Evolutionary conservation across 495 filamentous ascomycete genomes (phyloP).

Genomic region (Tuber calosporum): DNA sequence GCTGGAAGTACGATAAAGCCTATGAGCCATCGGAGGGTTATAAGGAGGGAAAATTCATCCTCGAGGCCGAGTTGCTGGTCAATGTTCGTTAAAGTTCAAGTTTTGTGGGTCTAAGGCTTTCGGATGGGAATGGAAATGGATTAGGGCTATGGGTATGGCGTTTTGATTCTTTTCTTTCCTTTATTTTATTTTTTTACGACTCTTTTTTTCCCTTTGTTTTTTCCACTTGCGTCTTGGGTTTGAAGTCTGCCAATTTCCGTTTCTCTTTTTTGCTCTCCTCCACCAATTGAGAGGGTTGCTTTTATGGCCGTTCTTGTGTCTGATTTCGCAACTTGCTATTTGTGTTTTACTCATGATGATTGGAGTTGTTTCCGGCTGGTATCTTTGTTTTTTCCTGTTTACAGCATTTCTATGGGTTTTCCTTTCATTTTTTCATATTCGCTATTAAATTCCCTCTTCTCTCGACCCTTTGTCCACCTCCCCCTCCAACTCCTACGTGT

Average conservation of each 20-base stretch:
- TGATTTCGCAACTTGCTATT: neutral
- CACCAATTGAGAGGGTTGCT: neutral
- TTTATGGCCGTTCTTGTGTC: neutral
- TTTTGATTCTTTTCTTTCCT: neutral
- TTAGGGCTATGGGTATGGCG: conserved; percentile 6
- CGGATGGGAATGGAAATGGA: neutral
- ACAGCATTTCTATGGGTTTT: conserved; percentile 3
- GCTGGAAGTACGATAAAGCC: conserved; percentile 99
- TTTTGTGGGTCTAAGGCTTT: neutral
- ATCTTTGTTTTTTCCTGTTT: neutral
- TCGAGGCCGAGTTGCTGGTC: conserved; percentile 78
- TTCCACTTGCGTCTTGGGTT: neutral
- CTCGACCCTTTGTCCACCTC: neutral
- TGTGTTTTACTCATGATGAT: conserved; percentile 5
- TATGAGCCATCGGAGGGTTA: conserved; percentile 90
- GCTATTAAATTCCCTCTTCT: neutral
- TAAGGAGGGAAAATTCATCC: conserved; percentile 96
- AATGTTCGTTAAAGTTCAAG: conserved; percentile 31
- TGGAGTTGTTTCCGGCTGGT: neutral
- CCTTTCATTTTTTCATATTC: neutral
- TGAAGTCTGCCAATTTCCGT: neutral
- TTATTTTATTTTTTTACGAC: neutral
- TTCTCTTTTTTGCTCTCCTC: neutral
- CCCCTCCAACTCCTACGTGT: neutral
- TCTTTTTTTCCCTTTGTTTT: neutral